Base-by-base conservation (phyloP, 345 rosid species). In the Ceriops tagal region DNA sequence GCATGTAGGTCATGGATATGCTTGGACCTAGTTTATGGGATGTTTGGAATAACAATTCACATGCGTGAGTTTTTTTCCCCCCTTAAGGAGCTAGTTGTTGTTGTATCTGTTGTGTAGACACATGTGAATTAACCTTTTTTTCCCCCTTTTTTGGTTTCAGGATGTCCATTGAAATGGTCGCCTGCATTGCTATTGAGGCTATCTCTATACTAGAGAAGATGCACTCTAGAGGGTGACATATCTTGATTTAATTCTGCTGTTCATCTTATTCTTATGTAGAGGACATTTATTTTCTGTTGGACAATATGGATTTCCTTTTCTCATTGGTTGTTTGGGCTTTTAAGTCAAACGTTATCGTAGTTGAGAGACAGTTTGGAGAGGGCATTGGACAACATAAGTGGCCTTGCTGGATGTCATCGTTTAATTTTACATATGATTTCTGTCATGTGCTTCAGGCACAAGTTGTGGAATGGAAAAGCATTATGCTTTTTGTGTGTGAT, bases 11-110 rank as follows among this genome's bases (percentile, higher is more conserved):
- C 58, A 92, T 92, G 97, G 97, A 92, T 83, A 87, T 87, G 67
- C 87, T 91, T 60, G 93, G 98, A 56, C 96, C 93, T 51, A 93
- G 96, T 79, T 78, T 93, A 68, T 88, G 93, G 93, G 97, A 86
- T 81, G 85, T 84, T 77, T 91, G 90, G 93, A 89, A 87, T 63
- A 89, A 78, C 69, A 87, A 82, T 72, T 74, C 77, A 16, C 90
- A 89, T 70, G 78, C 89, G 96, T 85, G 52, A 79, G 88, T 80
- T 28, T 43, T 69, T 56, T 28, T 5, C 24, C 24, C 24, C 27
- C 58, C 8, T 22, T 55, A 55, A 55, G 20, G 62, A 46, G 10
- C 55, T 69, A 43, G 19, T 18, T 6, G 43, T 26, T 61, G 24
- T 52, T 26, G 67, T 24, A 6, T 35, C 58, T 37, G 7, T 61